Base-by-base conservation (phyloP, 129 eudicot species). In the Mikania micrantha region DNA sequence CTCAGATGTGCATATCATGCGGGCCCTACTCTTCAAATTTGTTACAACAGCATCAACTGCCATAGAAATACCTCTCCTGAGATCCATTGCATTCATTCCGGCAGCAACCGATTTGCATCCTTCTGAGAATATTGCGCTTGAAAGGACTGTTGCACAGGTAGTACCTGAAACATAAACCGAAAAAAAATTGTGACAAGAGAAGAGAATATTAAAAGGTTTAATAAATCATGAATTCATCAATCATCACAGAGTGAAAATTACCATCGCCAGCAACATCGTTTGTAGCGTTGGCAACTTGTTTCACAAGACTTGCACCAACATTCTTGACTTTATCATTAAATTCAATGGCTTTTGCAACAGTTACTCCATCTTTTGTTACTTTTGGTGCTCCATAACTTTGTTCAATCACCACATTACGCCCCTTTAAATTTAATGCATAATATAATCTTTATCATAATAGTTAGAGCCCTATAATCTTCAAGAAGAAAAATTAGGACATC, bases 361-460 rank as follows among this genome's bases (percentile, higher is more conserved):
- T 87, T 4, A 88, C 98, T 65, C 98, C 98, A 50, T 92, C 98
- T 77, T 92, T 92, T 22, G 98, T 92, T 69, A 92, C 96, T 76
- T 88, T 92, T 29, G 98, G 98, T 12, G 91, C 84, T 40, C 96
- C 95, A 72, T 76, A 88, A 52, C 91, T 82, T 82, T 85, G 95
- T 56, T 92, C 98, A 69, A 88, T 83, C 27, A 92, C 89, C 69
- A 92, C 96, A 67, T 80, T 83, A 39, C 96, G 95, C 49, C 98
- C 98, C 96, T 92, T 42, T 15, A 39, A 38, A 29, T 25, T 65
- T 28, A 74, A 53, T 36, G 10, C 59, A 42, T 28, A 12, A 41
- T 29, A 31, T 8, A 8, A 64, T 13, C 5, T 54, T 53, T 57
- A n/a, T 5, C 21, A 57, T 11, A 56, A 24, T 9, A n/a, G n/a